These are phyloP conservation scores for Cercophora sp. DNA, from an alignment of 495 filamentous ascomycete genomes.

Conservation along the genomic window DNA sequence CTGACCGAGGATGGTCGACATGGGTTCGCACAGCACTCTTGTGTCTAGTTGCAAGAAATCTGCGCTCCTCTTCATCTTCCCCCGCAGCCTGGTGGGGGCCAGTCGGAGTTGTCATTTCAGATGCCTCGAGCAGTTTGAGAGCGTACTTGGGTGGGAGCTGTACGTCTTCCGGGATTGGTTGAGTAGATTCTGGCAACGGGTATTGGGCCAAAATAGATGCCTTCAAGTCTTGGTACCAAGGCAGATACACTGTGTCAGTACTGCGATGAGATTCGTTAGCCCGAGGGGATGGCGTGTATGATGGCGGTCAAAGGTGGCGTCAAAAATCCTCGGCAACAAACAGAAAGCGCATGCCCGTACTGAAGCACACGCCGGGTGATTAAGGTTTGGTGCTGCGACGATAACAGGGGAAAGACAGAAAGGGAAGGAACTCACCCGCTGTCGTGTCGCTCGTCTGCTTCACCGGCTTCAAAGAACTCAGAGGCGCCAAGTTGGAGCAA, in stretches of 20 bases:
- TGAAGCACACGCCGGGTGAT: too few species aligned
- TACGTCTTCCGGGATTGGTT: conserved; percentile 70
- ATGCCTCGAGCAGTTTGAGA: conserved; percentile 50
- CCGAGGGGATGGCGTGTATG: too few species aligned
- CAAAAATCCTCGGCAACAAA: too few species aligned
- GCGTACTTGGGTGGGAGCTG: conserved; percentile 77
- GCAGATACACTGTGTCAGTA: conserved; percentile 74
- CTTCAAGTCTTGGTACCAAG: conserved; percentile 68
- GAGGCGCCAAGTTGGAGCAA: conserved; percentile 80
- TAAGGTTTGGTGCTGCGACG: too few species aligned
- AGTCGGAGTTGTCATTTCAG: too few species aligned
- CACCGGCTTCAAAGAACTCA: conserved; percentile 71
- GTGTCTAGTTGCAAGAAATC: conserved; percentile 14
- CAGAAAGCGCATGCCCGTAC: too few species aligned
- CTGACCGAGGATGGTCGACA: conserved; percentile 11
- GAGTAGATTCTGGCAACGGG: conserved; percentile 61
- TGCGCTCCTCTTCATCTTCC: conserved; percentile 8
- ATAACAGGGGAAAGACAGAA: not conserved
- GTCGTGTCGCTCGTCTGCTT: conserved; percentile 87
- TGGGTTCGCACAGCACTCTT: conserved; percentile 20
- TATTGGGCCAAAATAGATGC: conserved; percentile 59
- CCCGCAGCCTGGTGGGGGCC: too few species aligned
- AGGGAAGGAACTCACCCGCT: conserved; percentile 63
- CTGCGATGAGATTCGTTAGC: too few species aligned
- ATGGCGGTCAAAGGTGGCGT: too few species aligned